phyloP scores from a whole-genome alignment of 1,139 yeast genomes.

The Nakaseomyces delphensis region DNA sequence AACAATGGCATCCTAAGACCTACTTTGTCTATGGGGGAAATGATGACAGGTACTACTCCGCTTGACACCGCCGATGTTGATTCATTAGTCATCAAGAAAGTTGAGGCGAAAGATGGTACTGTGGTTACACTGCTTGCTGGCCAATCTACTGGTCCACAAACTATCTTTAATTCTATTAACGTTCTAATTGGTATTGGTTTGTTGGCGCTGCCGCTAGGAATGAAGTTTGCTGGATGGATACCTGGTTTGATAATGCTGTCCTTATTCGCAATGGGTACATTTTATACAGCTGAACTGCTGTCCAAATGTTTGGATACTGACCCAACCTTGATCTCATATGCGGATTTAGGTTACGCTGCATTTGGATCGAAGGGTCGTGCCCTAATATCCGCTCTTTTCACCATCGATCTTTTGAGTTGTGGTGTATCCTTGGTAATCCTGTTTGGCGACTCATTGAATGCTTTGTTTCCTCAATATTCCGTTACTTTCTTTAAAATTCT shows the following conservation, averaged over 20 bases:
- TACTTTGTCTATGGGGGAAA: conserved; percentile 22
- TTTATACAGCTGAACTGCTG: conserved; percentile 57
- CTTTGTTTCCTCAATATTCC: conserved; percentile 49
- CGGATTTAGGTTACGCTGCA: conserved; percentile 76
- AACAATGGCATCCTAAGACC: conserved; percentile 21
- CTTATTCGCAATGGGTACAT: conserved; percentile 54
- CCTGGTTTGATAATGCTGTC: conserved; percentile 49
- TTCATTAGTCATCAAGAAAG: conserved; percentile 48
- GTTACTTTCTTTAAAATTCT: conserved; percentile 48
- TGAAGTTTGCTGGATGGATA: conserved; percentile 74
- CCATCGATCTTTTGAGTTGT: conserved; percentile 71
- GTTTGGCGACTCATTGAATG: conserved; percentile 75
- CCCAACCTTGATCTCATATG: conserved; percentile 72
- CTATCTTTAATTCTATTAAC: conserved; percentile 79
- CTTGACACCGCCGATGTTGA: conserved; percentile 24
- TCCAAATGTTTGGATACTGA: conserved; percentile 67
- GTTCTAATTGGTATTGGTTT: conserved; percentile 82
- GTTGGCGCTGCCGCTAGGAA: conserved; percentile 73
- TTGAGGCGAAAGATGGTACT: conserved; percentile 67
- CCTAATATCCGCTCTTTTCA: conserved; percentile 60
- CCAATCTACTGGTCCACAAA: conserved; percentile 82
- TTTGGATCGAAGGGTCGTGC: conserved; percentile 54
- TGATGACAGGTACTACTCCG: conserved; percentile 16
- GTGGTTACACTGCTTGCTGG: conserved; percentile 70
- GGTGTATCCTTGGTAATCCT: conserved; percentile 66